A percentile compares a stretch with the other conserved stretches of the same genome.
These are phyloP conservation scores for Podospora appendiculata DNA, from an alignment of 495 filamentous ascomycete genomes.

Conservation along the genomic window DNA sequence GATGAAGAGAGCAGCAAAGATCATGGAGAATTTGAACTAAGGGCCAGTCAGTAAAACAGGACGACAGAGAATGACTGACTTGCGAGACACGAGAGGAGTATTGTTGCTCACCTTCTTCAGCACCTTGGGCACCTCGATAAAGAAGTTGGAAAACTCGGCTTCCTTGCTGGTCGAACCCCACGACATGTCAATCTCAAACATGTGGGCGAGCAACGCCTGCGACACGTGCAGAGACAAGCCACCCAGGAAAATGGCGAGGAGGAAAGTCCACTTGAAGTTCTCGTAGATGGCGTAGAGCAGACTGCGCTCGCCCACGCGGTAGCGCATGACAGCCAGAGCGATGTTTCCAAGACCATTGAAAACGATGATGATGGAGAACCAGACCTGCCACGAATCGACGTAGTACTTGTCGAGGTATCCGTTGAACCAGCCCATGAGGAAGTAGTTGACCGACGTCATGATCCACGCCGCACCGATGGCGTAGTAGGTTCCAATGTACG, in stretches of 20 bases:
- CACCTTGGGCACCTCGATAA: constrained; percentile 72
- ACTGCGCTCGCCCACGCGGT: constrained; percentile 53
- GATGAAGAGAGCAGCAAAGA: constrained; percentile 54
- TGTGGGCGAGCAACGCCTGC: constrained; percentile 59
- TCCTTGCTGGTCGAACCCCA: constrained; percentile 69
- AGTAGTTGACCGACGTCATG: constrained; percentile 70
- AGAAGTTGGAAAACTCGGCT: constrained; percentile 69
- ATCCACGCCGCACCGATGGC: constrained; percentile 75
- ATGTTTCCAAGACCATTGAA: constrained; percentile 64
- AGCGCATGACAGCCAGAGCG: constrained; percentile 58
- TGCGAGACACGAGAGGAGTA: neutral
- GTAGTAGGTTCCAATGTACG: constrained; percentile 85
- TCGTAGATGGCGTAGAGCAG: constrained; percentile 51
- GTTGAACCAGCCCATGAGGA: constrained; percentile 69
- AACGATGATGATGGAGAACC: constrained; percentile 64
- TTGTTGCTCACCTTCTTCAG: constrained; percentile 43
- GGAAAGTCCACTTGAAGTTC: constrained; percentile 66
- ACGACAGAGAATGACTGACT: neutral
- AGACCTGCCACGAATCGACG: constrained; percentile 68
- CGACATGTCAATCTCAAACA: constrained; percentile 67
- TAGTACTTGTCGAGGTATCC: constrained; percentile 70
- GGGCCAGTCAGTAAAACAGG: too few species aligned
- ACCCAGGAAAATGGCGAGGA: constrained; percentile 63
- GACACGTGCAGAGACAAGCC: constrained; percentile 62
- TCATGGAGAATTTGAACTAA: constrained; percentile 67